Evolutionary conservation across 306 rosid species (phyloP).

Genomic region (Vigna nakashimae): DNA sequence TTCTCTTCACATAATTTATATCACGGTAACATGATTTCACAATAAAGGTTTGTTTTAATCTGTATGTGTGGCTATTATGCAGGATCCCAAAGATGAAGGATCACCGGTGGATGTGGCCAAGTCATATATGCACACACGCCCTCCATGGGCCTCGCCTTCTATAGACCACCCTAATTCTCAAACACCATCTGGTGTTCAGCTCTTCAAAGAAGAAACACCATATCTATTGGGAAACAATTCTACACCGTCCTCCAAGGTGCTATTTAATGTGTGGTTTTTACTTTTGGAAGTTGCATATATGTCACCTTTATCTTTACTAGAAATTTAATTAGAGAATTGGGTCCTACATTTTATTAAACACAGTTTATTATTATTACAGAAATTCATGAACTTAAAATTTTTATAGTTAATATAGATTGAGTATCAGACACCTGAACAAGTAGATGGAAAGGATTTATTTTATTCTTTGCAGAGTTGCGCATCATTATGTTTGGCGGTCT

Average conservation of each 20-base stretch:
- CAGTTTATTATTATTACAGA: neutral
- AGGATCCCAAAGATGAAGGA: constrained; percentile 77
- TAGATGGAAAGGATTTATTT: neutral
- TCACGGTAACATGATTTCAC: constrained; percentile 20
- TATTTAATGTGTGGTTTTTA: constrained; percentile 15
- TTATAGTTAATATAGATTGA: neutral
- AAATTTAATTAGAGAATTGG: neutral
- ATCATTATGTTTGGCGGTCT: neutral
- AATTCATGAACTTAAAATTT: constrained; percentile 2
- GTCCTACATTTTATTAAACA: constrained; percentile 5
- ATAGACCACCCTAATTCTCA: constrained; percentile 58
- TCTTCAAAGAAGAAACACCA: constrained; percentile 71
- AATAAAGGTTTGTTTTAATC: constrained; percentile 28
- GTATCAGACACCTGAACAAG: neutral
- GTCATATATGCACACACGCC: constrained; percentile 80
- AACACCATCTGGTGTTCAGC: constrained; percentile 64
- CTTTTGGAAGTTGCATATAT: constrained; percentile 6
- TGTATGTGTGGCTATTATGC: constrained; percentile 41
- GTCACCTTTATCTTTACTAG: neutral
- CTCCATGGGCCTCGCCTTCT: constrained; percentile 92
- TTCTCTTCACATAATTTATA: constrained; percentile 8
- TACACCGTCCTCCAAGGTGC: constrained; percentile 73
- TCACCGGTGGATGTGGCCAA: constrained; percentile 95
- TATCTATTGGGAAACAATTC: constrained; percentile 64
- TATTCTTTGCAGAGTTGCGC: neutral